phyloP scores from a whole-genome alignment of 345 rosid species.

The Raphanus raphanistrum region DNA sequence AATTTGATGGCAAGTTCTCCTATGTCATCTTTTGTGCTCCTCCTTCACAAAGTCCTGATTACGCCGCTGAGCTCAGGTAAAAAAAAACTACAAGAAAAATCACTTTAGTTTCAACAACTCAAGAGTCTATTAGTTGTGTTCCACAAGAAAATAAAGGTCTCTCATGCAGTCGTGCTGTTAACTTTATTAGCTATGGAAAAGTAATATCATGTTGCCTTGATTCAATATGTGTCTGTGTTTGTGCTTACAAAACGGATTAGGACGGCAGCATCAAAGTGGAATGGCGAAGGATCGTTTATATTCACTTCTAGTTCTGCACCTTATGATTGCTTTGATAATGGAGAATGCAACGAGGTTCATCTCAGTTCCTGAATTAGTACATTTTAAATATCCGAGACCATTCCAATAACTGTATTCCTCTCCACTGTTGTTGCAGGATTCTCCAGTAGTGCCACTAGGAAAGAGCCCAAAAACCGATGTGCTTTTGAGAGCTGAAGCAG shows the following conservation, averaged over 20 bases:
- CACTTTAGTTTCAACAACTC: background rate
- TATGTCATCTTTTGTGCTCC: conserved; percentile 94
- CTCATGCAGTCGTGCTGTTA: no score
- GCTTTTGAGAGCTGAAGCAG: conserved; percentile 78
- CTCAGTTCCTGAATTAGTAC: background rate
- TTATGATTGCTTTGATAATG: conserved; percentile 76
- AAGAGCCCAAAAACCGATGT: conserved; percentile 86
- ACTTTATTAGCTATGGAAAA: no score
- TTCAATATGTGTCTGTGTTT: background rate
- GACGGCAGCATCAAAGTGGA: conserved; percentile 86
- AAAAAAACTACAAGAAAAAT: background rate
- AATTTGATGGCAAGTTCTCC: conserved; percentile 51
- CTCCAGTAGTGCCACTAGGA: conserved; percentile 77
- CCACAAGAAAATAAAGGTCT: no score
- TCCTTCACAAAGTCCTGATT: conserved; percentile 75
- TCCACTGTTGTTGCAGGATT: conserved; percentile 53
- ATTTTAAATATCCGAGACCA: background rate
- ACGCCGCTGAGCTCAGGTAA: conserved; percentile 81
- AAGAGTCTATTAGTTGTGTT: conserved; percentile 1
- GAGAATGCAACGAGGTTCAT: conserved; percentile 78
- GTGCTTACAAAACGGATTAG: conserved; percentile 44
- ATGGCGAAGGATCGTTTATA: conserved; percentile 78
- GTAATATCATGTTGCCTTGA: no score
- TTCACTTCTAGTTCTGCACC: conserved; percentile 89
- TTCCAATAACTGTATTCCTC: background rate